Base-by-base conservation (phyloP, 768 basidiomycete species). In the Termitomyces titanicus region DNA sequence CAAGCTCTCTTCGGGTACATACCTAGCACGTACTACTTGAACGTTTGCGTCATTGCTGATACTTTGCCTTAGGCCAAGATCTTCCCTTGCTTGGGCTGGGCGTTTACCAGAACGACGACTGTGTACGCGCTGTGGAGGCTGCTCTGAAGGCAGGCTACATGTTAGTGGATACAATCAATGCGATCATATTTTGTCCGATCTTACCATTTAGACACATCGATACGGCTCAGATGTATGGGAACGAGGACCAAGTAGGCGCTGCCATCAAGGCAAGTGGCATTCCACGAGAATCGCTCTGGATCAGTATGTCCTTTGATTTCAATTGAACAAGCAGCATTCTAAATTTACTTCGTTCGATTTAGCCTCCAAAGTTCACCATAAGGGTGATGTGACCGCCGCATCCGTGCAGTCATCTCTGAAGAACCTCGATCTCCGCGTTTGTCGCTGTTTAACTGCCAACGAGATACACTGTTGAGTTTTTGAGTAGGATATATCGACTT, bases 41-140 rank as follows among this genome's bases (percentile, higher is more conserved):
- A 17, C 20, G 11, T 20, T 38, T 12, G 11, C 4, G 22, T n/a
- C 13, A 6, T 17, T 40, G 9, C 40, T 50, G 7, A 51, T 1
- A 18, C 15, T 3, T 35, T 13, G 7, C 2, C 15, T 5, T 61
- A 64, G 87, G 86, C 13, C 67, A 80, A 62, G 56, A 69, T n/a
- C 80, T 89, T 67, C 88, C 88, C 24, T 63, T 75, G 5, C 72
- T 90, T 3, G 88, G 88, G 7, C 81, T 89, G 45, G 88, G 82
- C 37, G 86, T 89, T 20, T 89, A 81, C 63, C 76, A 81, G 64
- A 89, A 88, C 66, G 74, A 80, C 60, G 72, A 79, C 42, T 73
- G 83, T 50, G 73, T 67, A 27, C 56, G 76, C 0, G 80, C 85
- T n/a, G 80, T 81, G 33, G 59, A 83, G 22, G 80, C 83, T 38